Evolutionary conservation across 352 stramenopile species (phyloP).

Genomic region (Halophytophthora polymorphica): DNA sequence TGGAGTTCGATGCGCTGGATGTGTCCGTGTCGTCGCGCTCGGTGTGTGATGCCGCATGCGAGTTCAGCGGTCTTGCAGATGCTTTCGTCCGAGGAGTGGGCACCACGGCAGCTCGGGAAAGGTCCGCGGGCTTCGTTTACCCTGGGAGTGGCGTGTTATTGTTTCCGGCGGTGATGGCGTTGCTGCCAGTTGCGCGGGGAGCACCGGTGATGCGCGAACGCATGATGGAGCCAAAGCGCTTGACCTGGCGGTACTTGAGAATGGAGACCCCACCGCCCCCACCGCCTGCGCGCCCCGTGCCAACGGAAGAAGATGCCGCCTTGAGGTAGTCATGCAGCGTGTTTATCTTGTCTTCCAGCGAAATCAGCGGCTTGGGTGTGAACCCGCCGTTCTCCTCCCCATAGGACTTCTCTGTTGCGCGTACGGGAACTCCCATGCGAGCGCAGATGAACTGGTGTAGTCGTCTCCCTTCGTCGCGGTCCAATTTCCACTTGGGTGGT

Average conservation of each 20-base stretch:
- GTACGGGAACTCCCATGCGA: conserved; percentile 35
- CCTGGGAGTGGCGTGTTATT: too few species aligned
- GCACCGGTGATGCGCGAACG: conserved; percentile 28
- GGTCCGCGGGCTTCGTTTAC: too few species aligned
- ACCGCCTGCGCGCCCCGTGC: conserved; percentile 7
- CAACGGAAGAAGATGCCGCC: conserved; percentile 16
- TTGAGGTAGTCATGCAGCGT: conserved; percentile 66
- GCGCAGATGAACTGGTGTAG: conserved; percentile 66
- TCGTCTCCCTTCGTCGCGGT: conserved; percentile 49
- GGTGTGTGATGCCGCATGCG: too few species aligned
- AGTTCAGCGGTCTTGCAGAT: too few species aligned
- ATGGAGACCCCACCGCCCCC: conserved; percentile 32
- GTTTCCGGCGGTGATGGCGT: background rate
- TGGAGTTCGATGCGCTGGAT: too few species aligned
- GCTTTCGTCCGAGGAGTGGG: too few species aligned
- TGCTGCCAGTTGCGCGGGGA: conserved; percentile 4
- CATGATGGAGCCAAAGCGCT: conserved; percentile 66
- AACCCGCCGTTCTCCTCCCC: conserved; percentile 41
- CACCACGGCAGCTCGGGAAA: too few species aligned
- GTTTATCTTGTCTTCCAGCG: conserved; percentile 59
- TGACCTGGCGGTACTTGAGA: conserved; percentile 64
- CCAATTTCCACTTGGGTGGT: conserved; percentile 32
- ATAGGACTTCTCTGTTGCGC: conserved; percentile 26
- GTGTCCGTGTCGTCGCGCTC: too few species aligned
- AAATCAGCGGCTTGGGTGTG: conserved; percentile 34